Evolutionary conservation across 1,284 basidiomycete species (phyloP).

Genomic region (Microstroma glucosiphilum): DNA sequence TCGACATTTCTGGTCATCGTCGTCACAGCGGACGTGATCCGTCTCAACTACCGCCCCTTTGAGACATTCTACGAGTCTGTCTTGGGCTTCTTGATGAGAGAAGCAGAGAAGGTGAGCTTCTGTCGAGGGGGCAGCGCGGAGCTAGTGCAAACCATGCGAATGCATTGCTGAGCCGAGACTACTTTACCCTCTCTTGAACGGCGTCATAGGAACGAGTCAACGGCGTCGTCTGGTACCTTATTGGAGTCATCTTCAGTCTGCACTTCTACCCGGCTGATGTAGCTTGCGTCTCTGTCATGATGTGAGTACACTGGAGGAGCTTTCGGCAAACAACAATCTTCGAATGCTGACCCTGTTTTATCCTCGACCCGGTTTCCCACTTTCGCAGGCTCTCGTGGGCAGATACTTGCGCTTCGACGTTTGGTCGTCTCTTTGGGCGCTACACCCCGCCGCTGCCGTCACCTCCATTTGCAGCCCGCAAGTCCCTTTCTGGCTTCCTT

Average conservation of each 20-base stretch:
- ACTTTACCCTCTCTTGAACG: neutral
- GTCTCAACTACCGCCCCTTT: constrained; percentile 66
- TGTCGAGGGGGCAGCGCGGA: too few species aligned
- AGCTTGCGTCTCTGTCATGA: constrained; percentile 45
- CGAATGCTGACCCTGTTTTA: neutral
- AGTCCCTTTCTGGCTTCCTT: constrained; percentile 81
- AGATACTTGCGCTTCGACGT: constrained; percentile 87
- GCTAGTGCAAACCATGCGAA: neutral
- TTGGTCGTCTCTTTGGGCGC: constrained; percentile 77
- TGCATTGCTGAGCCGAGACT: neutral
- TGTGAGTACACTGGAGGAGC: constrained; percentile 12
- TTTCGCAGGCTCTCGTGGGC: constrained; percentile 79
- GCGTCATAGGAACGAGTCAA: constrained; percentile 46
- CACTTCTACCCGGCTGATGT: constrained; percentile 54
- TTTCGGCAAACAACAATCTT: neutral
- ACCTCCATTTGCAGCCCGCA: constrained; percentile 73
- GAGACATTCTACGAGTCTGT: constrained; percentile 69
- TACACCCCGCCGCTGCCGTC: constrained; percentile 69
- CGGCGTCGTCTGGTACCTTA: constrained; percentile 90
- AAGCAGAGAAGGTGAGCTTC: constrained; percentile 69
- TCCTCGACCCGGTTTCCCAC: neutral
- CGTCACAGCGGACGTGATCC: constrained; percentile 68
- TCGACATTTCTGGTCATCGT: constrained; percentile 66
- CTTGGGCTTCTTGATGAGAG: constrained; percentile 86
- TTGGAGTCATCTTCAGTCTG: constrained; percentile 79